Conservation (phyloP, 1,284 basidiomycete species). For the Marasmius fiardii region DNA sequence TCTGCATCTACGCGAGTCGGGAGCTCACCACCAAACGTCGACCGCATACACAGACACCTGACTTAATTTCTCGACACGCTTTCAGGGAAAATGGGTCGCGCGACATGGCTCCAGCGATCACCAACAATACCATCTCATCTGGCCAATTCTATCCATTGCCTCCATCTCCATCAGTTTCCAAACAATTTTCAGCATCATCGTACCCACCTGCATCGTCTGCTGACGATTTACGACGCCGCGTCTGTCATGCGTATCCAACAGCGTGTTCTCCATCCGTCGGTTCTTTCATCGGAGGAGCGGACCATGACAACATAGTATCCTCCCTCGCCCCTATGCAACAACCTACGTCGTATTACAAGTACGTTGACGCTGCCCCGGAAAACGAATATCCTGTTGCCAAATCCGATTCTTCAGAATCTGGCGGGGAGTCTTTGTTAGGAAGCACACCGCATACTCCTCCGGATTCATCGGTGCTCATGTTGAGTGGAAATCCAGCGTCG, state of each 20-base stretch:
- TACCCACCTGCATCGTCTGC: not conserved
- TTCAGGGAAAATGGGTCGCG: not conserved
- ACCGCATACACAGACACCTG: not conserved
- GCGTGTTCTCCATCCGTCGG: not conserved
- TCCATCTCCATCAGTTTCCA: not conserved
- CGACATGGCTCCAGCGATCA: not conserved
- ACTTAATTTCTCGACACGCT: not conserved
- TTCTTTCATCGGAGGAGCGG: not conserved
- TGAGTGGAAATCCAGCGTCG: no score
- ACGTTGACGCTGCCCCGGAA: not conserved
- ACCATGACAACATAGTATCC: not conserved
- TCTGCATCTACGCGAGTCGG: slow-evolving; percentile 1
- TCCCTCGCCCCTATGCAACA: not conserved
- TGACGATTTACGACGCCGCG: not conserved
- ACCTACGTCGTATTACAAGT: not conserved
- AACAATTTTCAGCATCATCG: no score
- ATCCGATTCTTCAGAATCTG: not conserved
- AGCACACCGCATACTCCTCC: not conserved
- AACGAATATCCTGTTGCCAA: not conserved
- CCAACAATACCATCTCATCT: not conserved
- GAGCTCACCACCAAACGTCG: slow-evolving; percentile 2
- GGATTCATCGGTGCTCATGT: not conserved
- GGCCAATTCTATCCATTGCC: not conserved
- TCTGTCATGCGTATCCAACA: not conserved
- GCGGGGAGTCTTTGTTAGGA: not conserved